Conservation (phyloP, 108 stramenopile genomes). For the Discostella stelligeroides region DNA sequence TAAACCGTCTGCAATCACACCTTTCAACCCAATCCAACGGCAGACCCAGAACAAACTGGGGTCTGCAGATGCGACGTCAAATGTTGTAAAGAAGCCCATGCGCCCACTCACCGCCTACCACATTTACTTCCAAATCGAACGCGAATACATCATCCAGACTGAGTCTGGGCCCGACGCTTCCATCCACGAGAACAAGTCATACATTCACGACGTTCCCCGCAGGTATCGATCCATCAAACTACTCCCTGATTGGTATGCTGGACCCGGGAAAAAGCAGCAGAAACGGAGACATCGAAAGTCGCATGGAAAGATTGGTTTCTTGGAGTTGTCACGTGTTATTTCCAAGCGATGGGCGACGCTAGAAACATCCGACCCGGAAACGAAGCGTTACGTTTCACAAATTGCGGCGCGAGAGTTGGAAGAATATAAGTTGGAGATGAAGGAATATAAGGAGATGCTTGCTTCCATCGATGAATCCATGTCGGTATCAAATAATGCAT, state of each 20-base stretch:
- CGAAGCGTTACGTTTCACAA: slow-evolving; percentile 14
- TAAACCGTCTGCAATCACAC: too few relatives aligned
- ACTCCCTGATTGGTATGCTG: slow-evolving; percentile 20
- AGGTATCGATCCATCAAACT: slow-evolving; percentile 32
- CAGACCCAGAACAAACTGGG: too few relatives aligned
- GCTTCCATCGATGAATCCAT: background rate
- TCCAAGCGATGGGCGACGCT: slow-evolving; percentile 54
- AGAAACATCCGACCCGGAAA: slow-evolving; percentile 22
- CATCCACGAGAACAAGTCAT: slow-evolving; percentile 16
- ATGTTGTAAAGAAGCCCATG: slow-evolving; percentile 16
- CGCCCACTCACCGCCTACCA: slow-evolving; percentile 37
- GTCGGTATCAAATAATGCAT: background rate
- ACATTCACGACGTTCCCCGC: slow-evolving; percentile 22
- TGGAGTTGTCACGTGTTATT: slow-evolving; percentile 62
- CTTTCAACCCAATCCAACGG: too few relatives aligned
- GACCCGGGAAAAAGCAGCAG: slow-evolving; percentile 16
- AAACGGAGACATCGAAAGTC: slow-evolving; percentile 58
- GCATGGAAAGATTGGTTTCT: slow-evolving; percentile 75
- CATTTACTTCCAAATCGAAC: slow-evolving; percentile 30
- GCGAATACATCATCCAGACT: slow-evolving; percentile 34
- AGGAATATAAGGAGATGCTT: slow-evolving; percentile 8
- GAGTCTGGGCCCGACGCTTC: background rate
- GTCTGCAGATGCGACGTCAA: background rate
- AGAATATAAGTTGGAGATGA: slow-evolving; percentile 16
- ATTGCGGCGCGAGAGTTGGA: slow-evolving; percentile 22